phyloP scores from a whole-genome alignment of 768 basidiomycete species.

The Infundibulicybe gibba region DNA sequence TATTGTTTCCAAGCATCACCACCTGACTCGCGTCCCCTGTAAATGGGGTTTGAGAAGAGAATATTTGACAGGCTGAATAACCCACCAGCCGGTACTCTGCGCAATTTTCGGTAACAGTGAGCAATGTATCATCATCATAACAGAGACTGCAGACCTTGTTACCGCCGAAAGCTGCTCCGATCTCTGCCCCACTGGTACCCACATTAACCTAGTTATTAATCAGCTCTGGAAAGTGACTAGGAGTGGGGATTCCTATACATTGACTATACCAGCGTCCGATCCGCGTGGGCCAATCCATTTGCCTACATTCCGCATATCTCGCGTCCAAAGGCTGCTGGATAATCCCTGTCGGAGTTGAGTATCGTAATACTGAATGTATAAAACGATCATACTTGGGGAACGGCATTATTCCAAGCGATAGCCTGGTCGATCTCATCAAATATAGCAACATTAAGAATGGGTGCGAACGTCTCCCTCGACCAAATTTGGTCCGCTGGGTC shows the following conservation, averaged over 20 bases:
- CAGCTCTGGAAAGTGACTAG: slow-evolving; percentile 1
- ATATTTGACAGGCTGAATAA: slow-evolving; percentile 17
- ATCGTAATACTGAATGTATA: slow-evolving; percentile 1
- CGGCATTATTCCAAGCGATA: slow-evolving; percentile 87
- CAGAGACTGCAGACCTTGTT: slow-evolving; percentile 65
- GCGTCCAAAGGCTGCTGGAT: slow-evolving; percentile 89
- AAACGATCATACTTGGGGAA: slow-evolving; percentile 57
- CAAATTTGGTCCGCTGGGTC: slow-evolving; percentile 58
- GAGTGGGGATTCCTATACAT: slow-evolving; percentile 46
- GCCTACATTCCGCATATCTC: slow-evolving; percentile 77
- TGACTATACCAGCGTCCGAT: slow-evolving; percentile 89
- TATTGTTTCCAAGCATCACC: slow-evolving; percentile 99
- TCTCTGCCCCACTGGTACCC: slow-evolving; percentile 58
- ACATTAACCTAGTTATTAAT: slow-evolving; percentile 44
- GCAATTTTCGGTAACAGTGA: slow-evolving; percentile 9
- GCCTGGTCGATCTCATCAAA: slow-evolving; percentile 88
- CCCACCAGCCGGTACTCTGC: slow-evolving; percentile 82
- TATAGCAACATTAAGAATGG: slow-evolving; percentile 81
- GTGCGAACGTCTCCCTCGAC: slow-evolving; percentile 83
- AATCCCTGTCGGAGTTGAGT: slow-evolving; percentile 50
- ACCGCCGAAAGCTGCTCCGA: slow-evolving; percentile 87
- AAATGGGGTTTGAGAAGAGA: slow-evolving; percentile 15
- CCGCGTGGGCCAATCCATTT: slow-evolving; percentile 91
- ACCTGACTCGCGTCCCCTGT: slow-evolving; percentile 92
- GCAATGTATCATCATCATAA: slow-evolving; percentile 11